Base-by-base conservation (phyloP, 495 filamentous ascomycete species). In the Friedmanniomyces endolithicus region DNA sequence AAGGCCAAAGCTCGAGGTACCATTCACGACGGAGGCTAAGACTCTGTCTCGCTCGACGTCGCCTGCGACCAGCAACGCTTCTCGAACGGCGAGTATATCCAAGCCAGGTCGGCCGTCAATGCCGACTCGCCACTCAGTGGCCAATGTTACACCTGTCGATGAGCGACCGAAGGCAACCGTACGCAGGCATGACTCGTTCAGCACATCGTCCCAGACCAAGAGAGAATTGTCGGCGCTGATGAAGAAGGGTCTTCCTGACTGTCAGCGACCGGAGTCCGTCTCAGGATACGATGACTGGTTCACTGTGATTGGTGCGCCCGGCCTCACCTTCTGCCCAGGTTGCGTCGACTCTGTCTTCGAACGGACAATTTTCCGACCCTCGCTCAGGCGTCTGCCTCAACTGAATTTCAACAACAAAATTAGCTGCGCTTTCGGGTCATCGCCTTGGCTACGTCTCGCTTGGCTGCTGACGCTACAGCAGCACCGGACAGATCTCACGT, bases 391-490 rank as follows among this genome's bases (percentile, higher is more conserved):
- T 2, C 71, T 72, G 12, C 67, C 67, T 16, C 60, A 69, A 1
- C 72, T 72, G 29, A 63, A 71, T 11, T 64, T 68, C 1, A 64
- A 65, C 17, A 68, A 69, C 35, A 67, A 69, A 40, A 70, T 74
- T 16, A 63, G 69, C 27, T 87, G 83, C 60, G 77, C 78, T 45
- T 81, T 87, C 39, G 59, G 59, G 53, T 76, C 76, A 50, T 72
- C 74, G 19, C 72, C 77, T 11, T 87, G 83, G 83, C 72, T 78
- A 39, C 76, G 83, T n/a, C 70, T 85, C 7, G 82, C 82, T 1
- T 86, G 80, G 79, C 68, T 79, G 0, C 71, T 84, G 40, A 81
- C 76, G 19, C 71, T 80, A 52, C 78, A 80, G 62, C 74, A 82
- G 56, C 62, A 73, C 29, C 66, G 76, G 24, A 64, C 68, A 48